Conservation (phyloP, 306 rosid genomes). For the Quercus berberidifolia region DNA sequence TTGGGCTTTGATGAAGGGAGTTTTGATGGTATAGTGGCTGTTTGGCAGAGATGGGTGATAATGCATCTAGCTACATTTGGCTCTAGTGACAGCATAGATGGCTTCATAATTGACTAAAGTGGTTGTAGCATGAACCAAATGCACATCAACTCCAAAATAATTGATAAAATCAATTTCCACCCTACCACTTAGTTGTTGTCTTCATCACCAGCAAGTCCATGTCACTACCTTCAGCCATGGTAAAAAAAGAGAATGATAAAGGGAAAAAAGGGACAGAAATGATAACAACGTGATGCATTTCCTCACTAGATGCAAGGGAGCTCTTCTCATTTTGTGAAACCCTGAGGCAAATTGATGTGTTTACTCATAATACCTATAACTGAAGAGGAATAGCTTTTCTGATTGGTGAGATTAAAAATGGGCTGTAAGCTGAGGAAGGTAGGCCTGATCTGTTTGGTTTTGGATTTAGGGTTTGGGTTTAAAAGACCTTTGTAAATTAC, state of each 20-base stretch:
- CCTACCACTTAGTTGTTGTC: background rate
- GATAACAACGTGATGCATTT: background rate
- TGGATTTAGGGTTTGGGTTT: background rate
- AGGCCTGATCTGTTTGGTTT: background rate
- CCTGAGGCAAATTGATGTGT: background rate
- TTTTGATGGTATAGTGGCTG: background rate
- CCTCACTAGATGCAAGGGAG: background rate
- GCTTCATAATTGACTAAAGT: background rate
- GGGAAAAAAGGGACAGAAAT: background rate
- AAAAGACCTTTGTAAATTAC: background rate
- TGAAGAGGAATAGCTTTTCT: background rate
- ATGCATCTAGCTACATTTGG: background rate
- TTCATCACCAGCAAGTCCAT: background rate
- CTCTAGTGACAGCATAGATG: background rate
- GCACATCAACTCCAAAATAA: background rate
- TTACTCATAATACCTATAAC: background rate
- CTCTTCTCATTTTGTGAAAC: background rate
- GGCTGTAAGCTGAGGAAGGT: background rate
- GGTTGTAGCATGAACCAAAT: background rate
- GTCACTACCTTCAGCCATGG: background rate
- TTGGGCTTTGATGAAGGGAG: background rate
- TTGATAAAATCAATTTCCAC: background rate
- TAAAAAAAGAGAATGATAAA: background rate
- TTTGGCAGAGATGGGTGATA: background rate
- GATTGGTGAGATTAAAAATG: background rate